Percentiles rank a stretch among this genome's conserved stretches.
These are phyloP conservation scores for Agaricus sinodeliciosus DNA, from an alignment of 768 basidiomycete genomes.

Conservation along the genomic window DNA sequence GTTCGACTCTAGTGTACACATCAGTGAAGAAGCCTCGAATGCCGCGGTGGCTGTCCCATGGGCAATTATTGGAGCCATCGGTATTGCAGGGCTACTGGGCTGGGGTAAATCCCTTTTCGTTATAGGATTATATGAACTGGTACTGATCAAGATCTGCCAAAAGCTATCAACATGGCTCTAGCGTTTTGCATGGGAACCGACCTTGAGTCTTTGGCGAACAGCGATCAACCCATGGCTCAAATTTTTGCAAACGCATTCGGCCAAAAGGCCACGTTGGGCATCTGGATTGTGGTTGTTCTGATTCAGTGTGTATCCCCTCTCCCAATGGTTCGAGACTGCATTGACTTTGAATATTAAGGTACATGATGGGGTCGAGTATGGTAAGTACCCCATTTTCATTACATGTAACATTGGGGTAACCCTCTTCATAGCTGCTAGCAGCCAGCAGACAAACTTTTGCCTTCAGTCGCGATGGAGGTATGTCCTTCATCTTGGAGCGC, in stretches of 20 bases:
- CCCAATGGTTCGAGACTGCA: no score
- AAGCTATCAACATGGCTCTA: constrained; percentile 55
- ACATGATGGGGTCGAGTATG: constrained; percentile 57
- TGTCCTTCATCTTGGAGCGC: background rate
- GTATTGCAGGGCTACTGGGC: constrained; percentile 50
- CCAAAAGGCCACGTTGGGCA: constrained; percentile 26
- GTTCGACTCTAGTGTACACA: constrained; percentile 55
- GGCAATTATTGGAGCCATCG: constrained; percentile 54
- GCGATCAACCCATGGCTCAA: constrained; percentile 54
- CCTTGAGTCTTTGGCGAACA: constrained; percentile 32
- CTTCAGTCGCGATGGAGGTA: constrained; percentile 59
- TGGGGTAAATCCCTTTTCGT: constrained; percentile 37
- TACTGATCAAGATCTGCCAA: background rate
- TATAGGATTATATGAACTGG: background rate
- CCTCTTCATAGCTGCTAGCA: constrained; percentile 18
- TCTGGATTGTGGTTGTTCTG: constrained; percentile 32
- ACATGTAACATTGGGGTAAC: background rate
- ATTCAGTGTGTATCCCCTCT: constrained; percentile 26
- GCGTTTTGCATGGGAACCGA: constrained; percentile 57
- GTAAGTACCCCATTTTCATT: constrained; percentile 17
- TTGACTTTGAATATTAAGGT: constrained; percentile 24
- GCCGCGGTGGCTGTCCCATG: constrained; percentile 63
- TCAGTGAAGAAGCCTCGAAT: constrained; percentile 67
- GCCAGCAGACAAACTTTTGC: constrained; percentile 58
- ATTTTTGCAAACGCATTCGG: constrained; percentile 47